A percentile compares a stretch with the other conserved stretches of the same genome.
Conservation (phyloP, 1,139 yeast genomes). For the Saccharomyces hybrid region DNA sequence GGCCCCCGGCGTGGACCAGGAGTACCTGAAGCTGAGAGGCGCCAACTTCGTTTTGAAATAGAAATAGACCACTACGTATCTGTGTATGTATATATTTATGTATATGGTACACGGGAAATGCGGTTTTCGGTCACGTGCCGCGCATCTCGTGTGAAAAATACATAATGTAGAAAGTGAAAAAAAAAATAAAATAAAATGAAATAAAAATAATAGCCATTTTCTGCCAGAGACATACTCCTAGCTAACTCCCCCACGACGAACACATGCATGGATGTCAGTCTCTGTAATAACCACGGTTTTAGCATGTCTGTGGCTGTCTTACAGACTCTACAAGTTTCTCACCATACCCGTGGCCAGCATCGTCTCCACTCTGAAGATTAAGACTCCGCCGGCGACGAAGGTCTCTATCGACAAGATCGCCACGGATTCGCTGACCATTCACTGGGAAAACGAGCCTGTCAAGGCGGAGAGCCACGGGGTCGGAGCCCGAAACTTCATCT, state of each 20-base stretch:
- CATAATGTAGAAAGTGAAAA: neutral
- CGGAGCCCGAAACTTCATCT: slow-evolving; percentile 11
- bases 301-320: slow-evolving; percentile 21
- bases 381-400: slow-evolving; percentile 50
- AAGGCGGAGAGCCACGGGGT: neutral
- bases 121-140: neutral
- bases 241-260: neutral
- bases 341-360: slow-evolving; percentile 44
- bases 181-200: neutral
- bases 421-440: slow-evolving; percentile 42
- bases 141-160: neutral
- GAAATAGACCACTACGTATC: slow-evolving; percentile 34
- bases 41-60: slow-evolving; percentile 76
- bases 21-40: slow-evolving; percentile 77
- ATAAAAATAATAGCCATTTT: neutral
- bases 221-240: neutral
- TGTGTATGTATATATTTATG: neutral
- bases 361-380: slow-evolving; percentile 44
- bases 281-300: slow-evolving; percentile 10
- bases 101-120: neutral
- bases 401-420: slow-evolving; percentile 52
- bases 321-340: slow-evolving; percentile 24
- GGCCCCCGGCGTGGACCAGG: slow-evolving; percentile 92
- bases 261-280: slow-evolving; percentile 1
- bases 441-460: slow-evolving; percentile 44